Evolutionary conservation across 75 land plant genomes (phyloP).

Genomic region (Azolla pinnata): DNA sequence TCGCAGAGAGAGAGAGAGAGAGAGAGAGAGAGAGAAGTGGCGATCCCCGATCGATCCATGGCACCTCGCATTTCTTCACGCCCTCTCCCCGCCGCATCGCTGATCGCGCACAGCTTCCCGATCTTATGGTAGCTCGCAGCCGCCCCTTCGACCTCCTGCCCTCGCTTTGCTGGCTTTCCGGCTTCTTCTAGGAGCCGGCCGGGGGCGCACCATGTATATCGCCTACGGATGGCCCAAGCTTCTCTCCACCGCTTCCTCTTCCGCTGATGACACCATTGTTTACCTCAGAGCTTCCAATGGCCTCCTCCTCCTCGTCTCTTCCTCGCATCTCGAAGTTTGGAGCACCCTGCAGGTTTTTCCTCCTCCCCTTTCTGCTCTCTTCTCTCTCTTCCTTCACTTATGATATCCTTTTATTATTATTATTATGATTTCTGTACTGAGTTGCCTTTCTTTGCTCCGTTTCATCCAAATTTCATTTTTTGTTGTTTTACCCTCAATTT

Average conservation of each 20-base stretch:
- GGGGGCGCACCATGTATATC: conserved; percentile 50
- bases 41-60: no score
- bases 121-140: no score
- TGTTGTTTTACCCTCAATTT: not conserved
- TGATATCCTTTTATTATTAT: not conserved
- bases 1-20: no score
- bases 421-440: not conserved
- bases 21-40: no score
- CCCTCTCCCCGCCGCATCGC: no score
- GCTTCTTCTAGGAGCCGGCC: no score
- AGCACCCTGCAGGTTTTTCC: conserved; percentile 67
- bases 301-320: conserved; percentile 57
- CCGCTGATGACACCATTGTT: conserved; percentile 36
- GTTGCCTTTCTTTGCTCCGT: not conserved
- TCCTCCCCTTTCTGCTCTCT: not conserved
- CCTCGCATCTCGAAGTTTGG: conserved; percentile 83
- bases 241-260: conserved; percentile 47
- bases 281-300: conserved; percentile 45
- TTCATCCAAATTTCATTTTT: not conserved
- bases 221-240: conserved; percentile 98
- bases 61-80: no score
- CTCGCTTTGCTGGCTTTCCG: no score
- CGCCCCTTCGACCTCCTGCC: no score
- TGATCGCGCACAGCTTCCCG: no score
- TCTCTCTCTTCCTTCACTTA: not conserved